A percentile compares a stretch with the other conserved stretches of the same genome.
phyloP scores from a whole-genome alignment of 2,329 filamentous ascomycete genomes.

The Passalora sequoiae region DNA sequence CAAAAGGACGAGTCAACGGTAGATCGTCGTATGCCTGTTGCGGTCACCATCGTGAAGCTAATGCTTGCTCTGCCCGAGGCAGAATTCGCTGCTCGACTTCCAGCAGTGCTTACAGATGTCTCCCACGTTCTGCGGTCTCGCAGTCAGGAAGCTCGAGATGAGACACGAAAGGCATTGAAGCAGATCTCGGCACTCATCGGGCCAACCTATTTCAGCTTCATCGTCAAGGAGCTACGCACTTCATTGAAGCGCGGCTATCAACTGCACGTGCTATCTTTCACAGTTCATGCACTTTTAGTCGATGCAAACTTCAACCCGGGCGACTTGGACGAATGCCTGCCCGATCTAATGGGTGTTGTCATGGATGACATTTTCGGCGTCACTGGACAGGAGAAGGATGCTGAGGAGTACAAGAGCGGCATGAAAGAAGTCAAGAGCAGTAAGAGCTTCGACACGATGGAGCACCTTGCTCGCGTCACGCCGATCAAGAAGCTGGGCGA shows the following conservation, averaged over 20 bases:
- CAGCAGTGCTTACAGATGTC: conserved; percentile 82
- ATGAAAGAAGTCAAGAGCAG: conserved; percentile 98
- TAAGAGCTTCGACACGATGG: conserved; percentile 97
- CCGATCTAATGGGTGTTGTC: conserved; percentile 71
- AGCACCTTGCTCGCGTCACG: conserved; percentile 77
- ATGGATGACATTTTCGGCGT: conserved; percentile 97
- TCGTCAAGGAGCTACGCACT: conserved; percentile 83
- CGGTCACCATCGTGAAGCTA: conserved; percentile 81
- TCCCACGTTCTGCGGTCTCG: conserved; percentile 89
- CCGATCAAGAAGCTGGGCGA: conserved; percentile 69
- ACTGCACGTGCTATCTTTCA: conserved; percentile 90
- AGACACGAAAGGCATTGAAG: conserved; percentile 80
- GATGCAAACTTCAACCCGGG: conserved; percentile 69
- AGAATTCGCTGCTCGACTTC: conserved; percentile 68
- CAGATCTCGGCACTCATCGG: conserved; percentile 79
- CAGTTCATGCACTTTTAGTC: conserved; percentile 85
- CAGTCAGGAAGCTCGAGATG: conserved; percentile 80
- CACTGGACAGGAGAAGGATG: conserved; percentile 92
- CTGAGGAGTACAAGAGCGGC: conserved; percentile 86
- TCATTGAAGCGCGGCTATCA: conserved; percentile 84
- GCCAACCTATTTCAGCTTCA: conserved; percentile 77
- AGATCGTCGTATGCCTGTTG: conserved; percentile 84
- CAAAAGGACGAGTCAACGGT: conserved; percentile 93
- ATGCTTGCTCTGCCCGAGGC: conserved; percentile 71
- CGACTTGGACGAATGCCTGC: conserved; percentile 81